A percentile compares a stretch with the other conserved stretches of the same genome.
Conservation (phyloP, 192 early-diverging fungal genomes). For the Linderina pennispora region DNA sequence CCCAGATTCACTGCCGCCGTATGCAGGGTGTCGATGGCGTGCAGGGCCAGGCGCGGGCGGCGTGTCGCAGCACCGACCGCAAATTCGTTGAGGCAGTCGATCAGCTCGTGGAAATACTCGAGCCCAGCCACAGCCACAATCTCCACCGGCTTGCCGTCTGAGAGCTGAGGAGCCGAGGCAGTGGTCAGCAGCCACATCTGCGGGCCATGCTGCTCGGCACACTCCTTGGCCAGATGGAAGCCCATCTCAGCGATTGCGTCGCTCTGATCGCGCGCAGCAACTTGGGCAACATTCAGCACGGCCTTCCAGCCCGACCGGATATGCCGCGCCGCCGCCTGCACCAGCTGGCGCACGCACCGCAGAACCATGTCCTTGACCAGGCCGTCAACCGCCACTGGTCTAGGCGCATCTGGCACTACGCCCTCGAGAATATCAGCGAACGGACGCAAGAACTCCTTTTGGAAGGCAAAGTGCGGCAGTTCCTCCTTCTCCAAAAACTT, state of each 20-base stretch:
- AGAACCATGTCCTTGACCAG: conserved; percentile 69
- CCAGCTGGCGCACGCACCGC: conserved; percentile 71
- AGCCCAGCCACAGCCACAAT: conserved; percentile 22
- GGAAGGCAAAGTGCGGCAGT: conserved; percentile 87
- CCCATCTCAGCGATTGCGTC: conserved; percentile 70
- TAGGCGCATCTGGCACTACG: conserved; percentile 55
- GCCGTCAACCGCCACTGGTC: conserved; percentile 11
- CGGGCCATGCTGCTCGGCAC: conserved; percentile 26
- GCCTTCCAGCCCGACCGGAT: conserved; percentile 82
- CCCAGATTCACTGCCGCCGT: conserved; percentile 16
- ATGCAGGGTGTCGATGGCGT: conserved; percentile 38
- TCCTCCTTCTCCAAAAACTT: conserved; percentile 96
- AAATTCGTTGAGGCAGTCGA: conserved; percentile 40
- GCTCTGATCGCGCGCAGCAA: conserved; percentile 56
- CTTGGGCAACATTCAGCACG: conserved; percentile 56
- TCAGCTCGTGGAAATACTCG: conserved; percentile 45
- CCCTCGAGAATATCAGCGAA: conserved; percentile 79
- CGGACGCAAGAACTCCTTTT: conserved; percentile 89
- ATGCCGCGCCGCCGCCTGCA: conserved; percentile 63
- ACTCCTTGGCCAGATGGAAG: conserved; percentile 53
- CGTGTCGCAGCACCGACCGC: conserved; percentile 14
- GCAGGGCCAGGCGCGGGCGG: conserved; percentile 32
- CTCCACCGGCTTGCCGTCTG: conserved; percentile 2
- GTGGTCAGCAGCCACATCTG: conserved; percentile 32
- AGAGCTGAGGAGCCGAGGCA: too few relatives aligned